These are phyloP conservation scores for Xylogone sp. DNA, from an alignment of 2,329 filamentous ascomycete genomes.

Conservation along the genomic window DNA sequence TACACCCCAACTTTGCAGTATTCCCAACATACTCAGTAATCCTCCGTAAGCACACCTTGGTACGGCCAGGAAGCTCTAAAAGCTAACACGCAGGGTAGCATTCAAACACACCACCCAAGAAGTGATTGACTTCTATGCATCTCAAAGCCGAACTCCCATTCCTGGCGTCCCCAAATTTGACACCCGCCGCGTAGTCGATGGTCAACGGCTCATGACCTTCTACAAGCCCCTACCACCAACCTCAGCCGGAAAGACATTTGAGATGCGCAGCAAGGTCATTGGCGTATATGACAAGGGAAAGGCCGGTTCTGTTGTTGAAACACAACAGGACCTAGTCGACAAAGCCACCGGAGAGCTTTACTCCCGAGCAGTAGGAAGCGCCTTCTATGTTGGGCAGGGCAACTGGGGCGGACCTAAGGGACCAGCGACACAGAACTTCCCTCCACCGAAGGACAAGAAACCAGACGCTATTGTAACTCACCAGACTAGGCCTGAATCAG, in stretches of 20 bases:
- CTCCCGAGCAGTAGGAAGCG: conserved; percentile 52
- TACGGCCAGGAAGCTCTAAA: background rate
- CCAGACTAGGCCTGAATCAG: conserved; percentile 68
- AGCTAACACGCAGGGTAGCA: conserved; percentile 32
- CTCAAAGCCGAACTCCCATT: conserved; percentile 49
- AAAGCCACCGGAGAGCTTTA: conserved; percentile 58
- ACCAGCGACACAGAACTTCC: conserved; percentile 73
- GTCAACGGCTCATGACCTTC: conserved; percentile 62
- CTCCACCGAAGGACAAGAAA: conserved; percentile 66
- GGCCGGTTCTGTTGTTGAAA: conserved; percentile 63
- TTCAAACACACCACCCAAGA: conserved; percentile 66
- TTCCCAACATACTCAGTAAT: conserved; percentile 64
- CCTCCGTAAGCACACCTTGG: conserved; percentile 13
- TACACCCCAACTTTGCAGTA: conserved; percentile 79
- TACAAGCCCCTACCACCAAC: conserved; percentile 59
- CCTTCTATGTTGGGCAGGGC: conserved; percentile 67
- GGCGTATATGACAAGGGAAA: conserved; percentile 75
- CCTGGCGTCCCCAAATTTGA: conserved; percentile 65
- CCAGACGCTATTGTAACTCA: conserved; percentile 69
- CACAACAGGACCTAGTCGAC: conserved; percentile 62
- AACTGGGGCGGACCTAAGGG: conserved; percentile 89
- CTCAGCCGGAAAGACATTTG: conserved; percentile 58
- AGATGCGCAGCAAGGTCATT: conserved; percentile 59
- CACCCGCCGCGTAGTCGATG: conserved; percentile 59
- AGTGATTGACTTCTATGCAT: conserved; percentile 67